Evolutionary conservation across 768 basidiomycete genomes (phyloP), one percentile per base, ranked within the genome.

Genomic region (Pleurotus salmoneostramineus): DNA sequence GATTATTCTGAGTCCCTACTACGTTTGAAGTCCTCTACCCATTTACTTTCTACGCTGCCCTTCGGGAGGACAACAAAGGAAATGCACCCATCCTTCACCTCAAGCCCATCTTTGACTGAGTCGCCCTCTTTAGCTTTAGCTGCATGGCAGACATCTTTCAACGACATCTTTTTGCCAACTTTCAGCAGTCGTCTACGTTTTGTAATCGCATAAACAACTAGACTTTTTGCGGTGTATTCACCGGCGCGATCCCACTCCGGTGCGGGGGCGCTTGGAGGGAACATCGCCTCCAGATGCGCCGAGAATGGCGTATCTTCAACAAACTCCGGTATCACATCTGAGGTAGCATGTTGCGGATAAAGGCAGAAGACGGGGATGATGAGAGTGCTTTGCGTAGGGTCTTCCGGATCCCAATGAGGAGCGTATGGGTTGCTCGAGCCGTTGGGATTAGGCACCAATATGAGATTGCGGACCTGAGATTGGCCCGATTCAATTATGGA

Each of bases 291-390:
- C 3, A 98, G 77, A 62, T 94, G 91, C 42, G 84, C 85, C 6
- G 79, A 76, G 69, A 98, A 94, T 2, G 92, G 82, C 1, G 91
- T 88, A 61, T 88, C 83, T 70, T 98, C 95, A 62, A 85, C 78
- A 71, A 96, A 98, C 50, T 87, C 80, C 11, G 89, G 78, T 62
- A 98, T 89, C 58, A 95, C 80, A 71, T 99, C 97, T 32, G 95
- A 93, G 4, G 85, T 93, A 8, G 87, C 83, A 62, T 94, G 79
- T 68, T 93, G 88, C 5, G 97, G 97, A 71, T 98, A 97, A 60
- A 98, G 79, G 72, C 98, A 89, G 77, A 97, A 92, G 43, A 89
- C 87, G 2, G 97, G 96, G 67, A 97, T 69, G 60, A 96, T 71
- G 10, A 96, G 79, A 0, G 84, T 85, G 60, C 70, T 68, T 62